A percentile compares a stretch with the other conserved stretches of the same genome.
Conservation (phyloP, 768 basidiomycete genomes). For the Mycena amicta region DNA sequence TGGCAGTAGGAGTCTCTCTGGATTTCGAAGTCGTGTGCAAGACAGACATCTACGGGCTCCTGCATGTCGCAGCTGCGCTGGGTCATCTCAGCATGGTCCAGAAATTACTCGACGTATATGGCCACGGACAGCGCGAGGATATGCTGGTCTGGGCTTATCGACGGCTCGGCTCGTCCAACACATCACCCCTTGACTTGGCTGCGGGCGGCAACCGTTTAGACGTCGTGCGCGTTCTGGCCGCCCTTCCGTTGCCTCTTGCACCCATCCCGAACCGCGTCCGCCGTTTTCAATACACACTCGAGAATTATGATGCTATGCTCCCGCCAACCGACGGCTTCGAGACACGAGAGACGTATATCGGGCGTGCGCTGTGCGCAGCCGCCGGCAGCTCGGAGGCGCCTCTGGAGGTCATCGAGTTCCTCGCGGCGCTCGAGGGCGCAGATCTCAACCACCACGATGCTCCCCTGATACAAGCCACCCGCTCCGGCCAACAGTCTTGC, state of each 20-base stretch:
- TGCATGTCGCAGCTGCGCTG: not conserved
- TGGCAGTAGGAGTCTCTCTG: not conserved
- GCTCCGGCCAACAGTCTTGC: not conserved
- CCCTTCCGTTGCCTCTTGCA: not conserved
- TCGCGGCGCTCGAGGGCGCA: not conserved
- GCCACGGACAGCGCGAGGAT: too few relatives aligned
- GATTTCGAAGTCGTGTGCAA: not conserved
- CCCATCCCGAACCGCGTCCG: not conserved
- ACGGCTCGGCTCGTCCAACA: not conserved
- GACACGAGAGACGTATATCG: not conserved
- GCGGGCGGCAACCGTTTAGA: not conserved
- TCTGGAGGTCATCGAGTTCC: not conserved
- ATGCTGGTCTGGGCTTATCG: not conserved
- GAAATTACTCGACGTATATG: not conserved
- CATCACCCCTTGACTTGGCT: not conserved
- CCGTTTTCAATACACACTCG: not conserved
- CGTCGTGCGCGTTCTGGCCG: not conserved
- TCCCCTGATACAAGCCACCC: not conserved
- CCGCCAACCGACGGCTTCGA: not conserved
- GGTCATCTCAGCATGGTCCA: not conserved
- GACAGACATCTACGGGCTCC: not conserved
- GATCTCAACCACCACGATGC: not conserved
- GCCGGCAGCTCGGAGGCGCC: not conserved
- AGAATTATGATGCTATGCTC: not conserved
- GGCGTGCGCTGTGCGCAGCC: not conserved